phyloP scores from a whole-genome alignment of 2,329 filamentous ascomycete species.

The Ilyonectria sp. region DNA sequence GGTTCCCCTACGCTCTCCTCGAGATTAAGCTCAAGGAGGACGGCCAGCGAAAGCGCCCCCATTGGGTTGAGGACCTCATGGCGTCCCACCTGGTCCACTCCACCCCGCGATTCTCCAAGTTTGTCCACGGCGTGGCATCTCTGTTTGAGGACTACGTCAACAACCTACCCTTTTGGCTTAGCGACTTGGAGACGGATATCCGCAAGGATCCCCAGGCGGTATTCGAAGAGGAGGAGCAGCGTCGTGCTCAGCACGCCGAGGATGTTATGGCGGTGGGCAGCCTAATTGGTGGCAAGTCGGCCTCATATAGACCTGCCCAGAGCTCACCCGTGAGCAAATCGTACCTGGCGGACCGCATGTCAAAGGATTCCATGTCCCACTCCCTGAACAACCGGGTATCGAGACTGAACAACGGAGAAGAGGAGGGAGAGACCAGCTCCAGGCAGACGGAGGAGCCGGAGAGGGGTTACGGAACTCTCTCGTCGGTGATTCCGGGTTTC shows the following conservation, averaged over 20 bases:
- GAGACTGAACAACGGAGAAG: conserved; percentile 48
- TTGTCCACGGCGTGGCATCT: conserved; percentile 91
- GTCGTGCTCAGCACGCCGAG: conserved; percentile 84
- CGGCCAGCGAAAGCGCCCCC: conserved; percentile 76
- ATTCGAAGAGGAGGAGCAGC: conserved; percentile 92
- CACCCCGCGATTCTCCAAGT: conserved; percentile 94
- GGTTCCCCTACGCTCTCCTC: conserved; percentile 91
- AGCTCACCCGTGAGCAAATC: conserved; percentile 80
- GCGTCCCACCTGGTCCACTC: conserved; percentile 92
- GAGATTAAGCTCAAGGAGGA: conserved; percentile 91
- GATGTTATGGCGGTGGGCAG: conserved; percentile 93
- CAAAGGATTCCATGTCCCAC: conserved; percentile 53
- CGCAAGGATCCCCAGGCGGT: conserved; percentile 91
- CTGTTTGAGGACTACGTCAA: conserved; percentile 98
- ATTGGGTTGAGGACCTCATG: conserved; percentile 95
- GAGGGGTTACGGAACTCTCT: conserved; percentile 70
- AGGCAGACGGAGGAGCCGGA: conserved; percentile 54
- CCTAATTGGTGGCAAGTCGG: conserved; percentile 76
- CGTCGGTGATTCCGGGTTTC: conserved; percentile 85
- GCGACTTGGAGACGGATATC: conserved; percentile 92
- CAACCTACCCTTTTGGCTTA: conserved; percentile 95
- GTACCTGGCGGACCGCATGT: conserved; percentile 70
- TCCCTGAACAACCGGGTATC: conserved; percentile 47
- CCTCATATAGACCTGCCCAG: conserved; percentile 71
- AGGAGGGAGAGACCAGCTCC: conserved; percentile 54